Base-by-base conservation (phyloP, 345 rosid genomes). In the Hirschfeldia incana region DNA sequence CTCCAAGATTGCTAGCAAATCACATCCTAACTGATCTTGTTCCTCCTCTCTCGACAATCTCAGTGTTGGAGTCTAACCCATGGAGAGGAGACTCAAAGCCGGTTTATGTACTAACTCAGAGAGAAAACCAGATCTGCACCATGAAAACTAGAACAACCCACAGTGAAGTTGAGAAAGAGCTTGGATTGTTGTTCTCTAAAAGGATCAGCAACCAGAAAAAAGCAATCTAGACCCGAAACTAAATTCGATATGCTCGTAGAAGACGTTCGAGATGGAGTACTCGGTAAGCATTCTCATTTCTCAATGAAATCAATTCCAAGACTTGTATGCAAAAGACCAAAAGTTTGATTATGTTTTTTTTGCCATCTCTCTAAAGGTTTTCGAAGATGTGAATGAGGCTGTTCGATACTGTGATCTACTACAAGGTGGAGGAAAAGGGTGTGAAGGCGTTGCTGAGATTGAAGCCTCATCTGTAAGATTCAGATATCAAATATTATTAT, bases 141-240 rank as follows among this genome's bases (percentile, higher is more conserved):
- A 95, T 93, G 99, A 93, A 90, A 82, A 93, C 99, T 42, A 87
- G 98, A 83, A 91, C 89, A 84, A 87, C 87, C 60, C 91, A 90
- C 87, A 95, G 98, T 78, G 99, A 92, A 72, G 98, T 92, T 44
- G 98, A 94, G 80, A 90, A 81, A 77, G 98, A 91, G 88, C 96
- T 92, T 26, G 94, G 99, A 62, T 65, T 90, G 27, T 73, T 92
- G 82, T 92, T 95, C 81, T 88, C 97, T 44, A 87, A 85, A 42
- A 70, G 75, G 72, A 62, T 69, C 61, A 81, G 89, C 87, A 88
- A 84, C 74, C 87, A 86, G 82, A 70, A 81, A 60, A 89, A 89
- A 64, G n/a, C 91, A 87, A 61, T 71, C 93, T 42, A 88, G 89
- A 80, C 61, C 79, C 13, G 89, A 89, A 67, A 88, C 88, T 2